Evolutionary conservation across 2,329 filamentous ascomycete species (phyloP).

Genomic region (Aspergillus udagawae): DNA sequence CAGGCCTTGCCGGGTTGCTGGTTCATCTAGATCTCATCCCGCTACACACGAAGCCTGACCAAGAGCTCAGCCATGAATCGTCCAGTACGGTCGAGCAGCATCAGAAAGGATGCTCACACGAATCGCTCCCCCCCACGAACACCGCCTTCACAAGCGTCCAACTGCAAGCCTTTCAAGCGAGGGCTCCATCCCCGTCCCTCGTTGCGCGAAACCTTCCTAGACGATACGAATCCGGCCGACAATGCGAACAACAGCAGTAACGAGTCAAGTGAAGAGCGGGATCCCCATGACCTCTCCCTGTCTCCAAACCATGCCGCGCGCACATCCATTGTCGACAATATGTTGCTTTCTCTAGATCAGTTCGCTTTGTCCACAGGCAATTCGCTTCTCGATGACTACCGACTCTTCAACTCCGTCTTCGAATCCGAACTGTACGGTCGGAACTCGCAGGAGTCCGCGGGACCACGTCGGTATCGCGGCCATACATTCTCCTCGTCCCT

Average conservation of each 20-base stretch:
- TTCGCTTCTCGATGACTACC: conserved; percentile 33
- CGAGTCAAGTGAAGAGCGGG: conserved; percentile 38
- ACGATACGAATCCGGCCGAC: conserved; percentile 31
- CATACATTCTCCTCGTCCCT: conserved; percentile 59
- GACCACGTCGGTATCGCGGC: conserved; percentile 47
- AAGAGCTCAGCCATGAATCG: conserved; percentile 6
- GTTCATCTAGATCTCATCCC: conserved; percentile 4
- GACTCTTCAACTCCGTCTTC: conserved; percentile 39
- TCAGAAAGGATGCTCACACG: conserved; percentile 21
- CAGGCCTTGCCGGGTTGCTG: background rate
- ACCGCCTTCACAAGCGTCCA: conserved; percentile 34
- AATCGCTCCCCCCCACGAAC: conserved; percentile 38
- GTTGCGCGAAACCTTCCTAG: conserved; percentile 40
- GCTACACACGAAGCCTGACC: background rate
- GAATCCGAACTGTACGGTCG: conserved; percentile 34
- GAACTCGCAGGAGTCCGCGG: conserved; percentile 27
- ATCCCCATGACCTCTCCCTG: conserved; percentile 75
- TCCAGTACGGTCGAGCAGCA: conserved; percentile 13
- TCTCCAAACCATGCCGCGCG: conserved; percentile 72
- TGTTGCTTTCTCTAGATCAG: conserved; percentile 89
- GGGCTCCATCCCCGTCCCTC: conserved; percentile 27
- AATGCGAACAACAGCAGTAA: conserved; percentile 28
- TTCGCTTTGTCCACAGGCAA: conserved; percentile 50
- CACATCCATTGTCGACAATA: conserved; percentile 91
- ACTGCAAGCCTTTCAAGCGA: conserved; percentile 27